Conservation (phyloP, 768 basidiomycete genomes). For the Pisolithus microcarpus region DNA sequence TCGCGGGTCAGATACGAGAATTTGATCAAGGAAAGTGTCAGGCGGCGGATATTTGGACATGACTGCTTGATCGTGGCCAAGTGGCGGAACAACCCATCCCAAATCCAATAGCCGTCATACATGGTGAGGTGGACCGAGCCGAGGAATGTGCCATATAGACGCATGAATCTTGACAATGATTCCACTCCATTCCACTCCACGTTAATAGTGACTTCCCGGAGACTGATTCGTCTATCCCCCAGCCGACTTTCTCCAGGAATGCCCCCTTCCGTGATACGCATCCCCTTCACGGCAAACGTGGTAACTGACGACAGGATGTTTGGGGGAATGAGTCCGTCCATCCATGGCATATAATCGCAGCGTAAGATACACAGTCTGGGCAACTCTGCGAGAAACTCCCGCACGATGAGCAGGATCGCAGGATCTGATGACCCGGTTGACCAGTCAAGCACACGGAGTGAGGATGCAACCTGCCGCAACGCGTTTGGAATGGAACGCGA, state of each 20-base stretch:
- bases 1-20: background rate
- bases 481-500: constrained; percentile 12
- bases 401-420: background rate
- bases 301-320: constrained; percentile 6
- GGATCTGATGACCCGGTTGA: background rate
- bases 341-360: constrained; percentile 4
- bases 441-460: constrained; percentile 20
- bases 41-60: constrained; percentile 14
- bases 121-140: constrained; percentile 9
- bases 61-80: constrained; percentile 5
- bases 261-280: background rate
- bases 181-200: background rate
- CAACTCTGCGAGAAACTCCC: constrained; percentile 6
- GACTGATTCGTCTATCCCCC: background rate
- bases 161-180: constrained; percentile 9
- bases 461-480: constrained; percentile 9
- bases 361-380: constrained; percentile 13
- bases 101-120: no score
- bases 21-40: constrained; percentile 8
- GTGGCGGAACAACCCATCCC: no score
- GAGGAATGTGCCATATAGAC: constrained; percentile 10
- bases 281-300: background rate
- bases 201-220: constrained; percentile 15
- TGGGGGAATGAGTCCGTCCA: constrained; percentile 2
- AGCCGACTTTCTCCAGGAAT: background rate